Conservation (phyloP, 345 rosid genomes). For the Acer negundo region DNA sequence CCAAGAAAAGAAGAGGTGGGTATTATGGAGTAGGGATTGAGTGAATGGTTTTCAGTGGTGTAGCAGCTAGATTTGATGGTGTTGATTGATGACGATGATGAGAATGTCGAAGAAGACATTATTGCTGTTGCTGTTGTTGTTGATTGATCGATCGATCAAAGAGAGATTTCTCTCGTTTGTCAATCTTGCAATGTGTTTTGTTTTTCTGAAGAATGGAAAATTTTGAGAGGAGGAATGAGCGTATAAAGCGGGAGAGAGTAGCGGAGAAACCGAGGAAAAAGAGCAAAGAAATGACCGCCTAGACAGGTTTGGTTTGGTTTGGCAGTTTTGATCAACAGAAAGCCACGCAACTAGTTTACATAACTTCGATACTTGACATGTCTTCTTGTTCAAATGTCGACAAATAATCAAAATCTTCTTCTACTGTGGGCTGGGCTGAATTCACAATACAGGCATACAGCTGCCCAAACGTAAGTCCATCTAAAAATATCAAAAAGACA, state of each 20-base stretch:
- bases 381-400: neutral
- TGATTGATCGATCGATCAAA: neutral
- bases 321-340: neutral
- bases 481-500: no score
- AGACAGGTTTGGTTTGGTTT: neutral
- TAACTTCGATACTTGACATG: no score
- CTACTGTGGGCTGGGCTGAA: no score
- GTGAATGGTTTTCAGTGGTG: neutral
- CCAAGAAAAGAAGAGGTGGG: slow-evolving; percentile 5
- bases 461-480: no score
- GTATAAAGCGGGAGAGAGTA: neutral
- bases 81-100: slow-evolving; percentile 5
- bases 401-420: no score
- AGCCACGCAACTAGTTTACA: neutral
- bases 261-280: slow-evolving; percentile 10
- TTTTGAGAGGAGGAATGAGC: neutral
- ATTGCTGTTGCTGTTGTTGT: neutral
- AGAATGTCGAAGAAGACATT: neutral
- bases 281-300: slow-evolving; percentile 14
- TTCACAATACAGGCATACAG: no score
- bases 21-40: neutral
- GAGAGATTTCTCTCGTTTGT: neutral
- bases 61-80: neutral
- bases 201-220: neutral
- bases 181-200: neutral